These are phyloP conservation scores for Phlebopus sp. DNA, from an alignment of 1,284 basidiomycete genomes.

Conservation along the genomic window DNA sequence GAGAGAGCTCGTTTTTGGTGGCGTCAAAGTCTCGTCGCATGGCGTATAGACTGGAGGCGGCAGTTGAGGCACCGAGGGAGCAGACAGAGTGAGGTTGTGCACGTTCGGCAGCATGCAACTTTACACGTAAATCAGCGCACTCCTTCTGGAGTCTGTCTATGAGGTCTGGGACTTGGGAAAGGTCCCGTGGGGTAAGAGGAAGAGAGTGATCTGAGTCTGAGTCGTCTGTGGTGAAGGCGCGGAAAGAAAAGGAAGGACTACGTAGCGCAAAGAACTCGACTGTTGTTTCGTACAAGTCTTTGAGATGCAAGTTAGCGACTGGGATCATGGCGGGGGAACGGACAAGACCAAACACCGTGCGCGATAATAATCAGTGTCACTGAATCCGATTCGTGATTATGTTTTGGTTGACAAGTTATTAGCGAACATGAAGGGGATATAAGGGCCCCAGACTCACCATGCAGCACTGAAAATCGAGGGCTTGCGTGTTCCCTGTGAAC, in stretches of 20 bases:
- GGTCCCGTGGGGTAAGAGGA: constrained; percentile 26
- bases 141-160: constrained; percentile 20
- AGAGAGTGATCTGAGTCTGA: constrained; percentile 21
- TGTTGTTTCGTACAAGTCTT: constrained; percentile 54
- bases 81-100: constrained; percentile 34
- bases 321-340: constrained; percentile 43
- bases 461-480: constrained; percentile 9
- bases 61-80: constrained; percentile 28
- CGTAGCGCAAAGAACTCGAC: constrained; percentile 57
- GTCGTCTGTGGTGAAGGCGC: constrained; percentile 25
- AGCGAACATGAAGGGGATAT: constrained; percentile 17
- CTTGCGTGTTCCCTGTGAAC: constrained; percentile 19
- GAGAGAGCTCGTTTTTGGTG: constrained; percentile 53
- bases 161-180: constrained; percentile 24
- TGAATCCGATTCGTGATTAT: constrained; percentile 10
- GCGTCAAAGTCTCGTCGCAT: constrained; percentile 61
- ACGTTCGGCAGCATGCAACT: constrained; percentile 44
- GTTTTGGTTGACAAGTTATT: constrained; percentile 3
- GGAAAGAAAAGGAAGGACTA: constrained; percentile 33
- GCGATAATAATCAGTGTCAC: constrained; percentile 37
- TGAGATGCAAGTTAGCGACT: constrained; percentile 52
- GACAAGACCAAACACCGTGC: constrained; percentile 35
- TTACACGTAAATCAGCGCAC: constrained; percentile 41
- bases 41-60: constrained; percentile 33
- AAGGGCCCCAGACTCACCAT: constrained; percentile 9